These are phyloP conservation scores for Coemansia sp. DNA, from an alignment of 192 early-diverging fungal genomes.

Conservation along the genomic window DNA sequence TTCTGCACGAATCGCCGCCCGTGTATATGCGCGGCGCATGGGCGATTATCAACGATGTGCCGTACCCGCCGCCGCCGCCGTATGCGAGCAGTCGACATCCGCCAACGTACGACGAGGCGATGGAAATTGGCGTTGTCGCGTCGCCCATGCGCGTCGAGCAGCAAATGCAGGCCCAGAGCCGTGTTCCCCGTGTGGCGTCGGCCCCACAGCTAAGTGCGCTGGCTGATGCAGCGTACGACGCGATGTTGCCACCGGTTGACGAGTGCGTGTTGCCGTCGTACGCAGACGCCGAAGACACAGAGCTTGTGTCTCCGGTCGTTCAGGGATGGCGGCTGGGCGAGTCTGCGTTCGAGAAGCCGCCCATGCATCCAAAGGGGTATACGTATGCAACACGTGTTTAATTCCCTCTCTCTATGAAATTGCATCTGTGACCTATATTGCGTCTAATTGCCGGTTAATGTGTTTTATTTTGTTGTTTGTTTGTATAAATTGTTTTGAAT, in stretches of 20 bases:
- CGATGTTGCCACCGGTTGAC: not conserved
- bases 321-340: slow-evolving; percentile 38
- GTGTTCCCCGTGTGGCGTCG: slow-evolving; percentile 18
- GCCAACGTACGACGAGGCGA: slow-evolving; percentile 43
- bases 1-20: slow-evolving; percentile 24
- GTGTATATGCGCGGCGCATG: slow-evolving; percentile 43
- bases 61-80: slow-evolving; percentile 49
- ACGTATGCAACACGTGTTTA: not conserved
- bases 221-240: not conserved
- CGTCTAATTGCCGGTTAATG: too few species aligned
- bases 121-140: slow-evolving; percentile 52
- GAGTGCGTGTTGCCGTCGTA: slow-evolving; percentile 23
- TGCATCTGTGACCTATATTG: too few species aligned
- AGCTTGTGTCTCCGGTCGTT: slow-evolving; percentile 27
- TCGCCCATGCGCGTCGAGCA: slow-evolving; percentile 47
- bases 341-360: slow-evolving; percentile 45
- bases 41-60: slow-evolving; percentile 52
- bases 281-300: slow-evolving; percentile 13
- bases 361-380: slow-evolving; percentile 25
- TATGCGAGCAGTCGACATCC: slow-evolving; percentile 49
- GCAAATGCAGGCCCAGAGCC: slow-evolving; percentile 11
- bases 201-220: slow-evolving; percentile 16
- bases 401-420: not conserved
- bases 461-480: too few species aligned
- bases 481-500: not conserved